Conservation (phyloP, 768 basidiomycete species). For the Kondoa subrosea region DNA sequence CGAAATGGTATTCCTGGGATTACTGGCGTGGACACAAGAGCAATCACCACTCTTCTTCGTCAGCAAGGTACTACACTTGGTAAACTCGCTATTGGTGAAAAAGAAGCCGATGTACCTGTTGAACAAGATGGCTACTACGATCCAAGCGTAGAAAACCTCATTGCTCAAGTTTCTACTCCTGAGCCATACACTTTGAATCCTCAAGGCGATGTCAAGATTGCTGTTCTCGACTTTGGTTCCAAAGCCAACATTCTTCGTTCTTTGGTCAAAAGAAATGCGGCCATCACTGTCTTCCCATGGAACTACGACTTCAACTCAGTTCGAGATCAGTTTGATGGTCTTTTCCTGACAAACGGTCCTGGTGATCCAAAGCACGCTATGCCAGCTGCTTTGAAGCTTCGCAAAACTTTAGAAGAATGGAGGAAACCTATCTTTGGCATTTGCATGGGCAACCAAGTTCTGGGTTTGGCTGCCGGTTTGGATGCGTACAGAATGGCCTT, state of each 20-base stretch:
- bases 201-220: conserved; percentile 71
- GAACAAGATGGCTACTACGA: conserved; percentile 68
- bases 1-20: conserved; percentile 79
- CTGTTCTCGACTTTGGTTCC: conserved; percentile 88
- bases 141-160: conserved; percentile 76
- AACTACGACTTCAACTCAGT: conserved; percentile 88
- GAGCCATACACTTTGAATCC: conserved; percentile 71
- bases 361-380: conserved; percentile 82
- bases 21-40: conserved; percentile 93
- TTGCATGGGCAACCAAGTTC: conserved; percentile 97
- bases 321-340: conserved; percentile 76
- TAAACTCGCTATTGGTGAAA: conserved; percentile 64
- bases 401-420: conserved; percentile 72
- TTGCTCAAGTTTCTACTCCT: conserved; percentile 80
- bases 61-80: conserved; percentile 96
- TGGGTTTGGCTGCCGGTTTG: conserved; percentile 90
- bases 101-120: conserved; percentile 45
- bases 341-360: conserved; percentile 92
- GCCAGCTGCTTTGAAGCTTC: conserved; percentile 62
- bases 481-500: conserved; percentile 98
- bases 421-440: conserved; percentile 88
- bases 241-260: conserved; percentile 95
- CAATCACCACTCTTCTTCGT: conserved; percentile 78
- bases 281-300: conserved; percentile 93
- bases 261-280: conserved; percentile 73